Evolutionary conservation across 2,329 filamentous ascomycete genomes (phyloP).

Genomic region (Knufia petricola): DNA sequence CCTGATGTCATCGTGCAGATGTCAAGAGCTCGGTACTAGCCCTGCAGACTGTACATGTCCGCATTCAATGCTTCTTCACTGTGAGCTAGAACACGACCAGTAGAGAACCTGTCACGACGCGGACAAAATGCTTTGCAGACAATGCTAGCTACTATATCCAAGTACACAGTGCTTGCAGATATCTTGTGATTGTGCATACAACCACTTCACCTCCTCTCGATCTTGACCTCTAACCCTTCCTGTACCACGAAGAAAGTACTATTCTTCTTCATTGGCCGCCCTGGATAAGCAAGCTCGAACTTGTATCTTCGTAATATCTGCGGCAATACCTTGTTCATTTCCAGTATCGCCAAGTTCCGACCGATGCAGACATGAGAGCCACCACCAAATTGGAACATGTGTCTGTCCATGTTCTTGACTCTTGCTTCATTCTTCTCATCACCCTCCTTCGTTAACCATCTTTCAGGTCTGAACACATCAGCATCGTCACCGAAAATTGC

Average conservation of each 20-base stretch:
- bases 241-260: constrained; percentile 54
- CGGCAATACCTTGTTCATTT: constrained; percentile 52
- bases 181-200: neutral
- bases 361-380: constrained; percentile 49
- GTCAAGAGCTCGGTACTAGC: too few species aligned
- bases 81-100: too few species aligned
- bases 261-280: constrained; percentile 42
- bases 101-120: too few species aligned
- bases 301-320: constrained; percentile 46
- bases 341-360: constrained; percentile 45
- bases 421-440: constrained; percentile 14
- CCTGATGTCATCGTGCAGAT: too few species aligned
- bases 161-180: neutral
- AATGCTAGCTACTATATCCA: too few species aligned
- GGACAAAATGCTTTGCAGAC: too few species aligned
- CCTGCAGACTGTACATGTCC: too few species aligned
- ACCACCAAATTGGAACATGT: constrained; percentile 48
- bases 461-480: constrained; percentile 36
- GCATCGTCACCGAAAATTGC: constrained; percentile 37
- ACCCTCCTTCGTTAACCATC: constrained; percentile 31
- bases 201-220: constrained; percentile 19
- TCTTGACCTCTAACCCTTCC: constrained; percentile 43
- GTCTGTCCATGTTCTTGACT: constrained; percentile 43
- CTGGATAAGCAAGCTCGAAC: constrained; percentile 44
- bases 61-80: too few species aligned